Percentiles rank a stretch among this genome's conserved stretches.
These are phyloP conservation scores for Thuidium tamariscinum DNA, from an alignment of 225 moss, liverwort and hornwort genomes.

Conservation along the genomic window DNA sequence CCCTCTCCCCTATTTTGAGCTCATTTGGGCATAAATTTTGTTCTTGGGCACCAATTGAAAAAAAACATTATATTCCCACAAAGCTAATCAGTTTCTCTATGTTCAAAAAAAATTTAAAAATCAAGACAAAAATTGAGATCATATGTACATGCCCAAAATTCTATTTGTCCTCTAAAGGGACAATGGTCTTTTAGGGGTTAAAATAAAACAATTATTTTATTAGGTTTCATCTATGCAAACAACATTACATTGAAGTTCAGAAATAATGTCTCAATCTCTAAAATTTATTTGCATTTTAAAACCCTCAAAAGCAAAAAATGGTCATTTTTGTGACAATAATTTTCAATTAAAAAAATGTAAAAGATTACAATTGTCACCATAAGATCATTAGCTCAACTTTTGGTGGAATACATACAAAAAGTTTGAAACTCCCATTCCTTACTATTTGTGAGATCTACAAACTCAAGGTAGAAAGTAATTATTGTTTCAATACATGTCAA, in stretches of 20 bases:
- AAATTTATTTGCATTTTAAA: neutral
- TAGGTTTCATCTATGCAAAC: neutral
- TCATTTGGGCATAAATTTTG: no score
- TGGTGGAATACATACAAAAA: neutral
- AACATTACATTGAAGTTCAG: neutral
- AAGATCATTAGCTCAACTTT: no score
- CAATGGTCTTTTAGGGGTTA: no score
- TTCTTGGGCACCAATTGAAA: no score
- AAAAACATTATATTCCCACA: no score
- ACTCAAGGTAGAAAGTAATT: neutral
- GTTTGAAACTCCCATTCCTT: neutral
- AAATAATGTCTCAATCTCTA: neutral
- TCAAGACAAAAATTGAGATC: no score
- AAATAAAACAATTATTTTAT: neutral
- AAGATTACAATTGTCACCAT: neutral
- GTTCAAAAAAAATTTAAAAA: no score
- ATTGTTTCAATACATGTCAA: neutral
- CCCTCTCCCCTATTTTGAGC: no score
- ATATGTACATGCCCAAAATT: no score
- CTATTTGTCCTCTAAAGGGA: no score
- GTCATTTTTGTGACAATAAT: neutral
- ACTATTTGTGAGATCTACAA: neutral
- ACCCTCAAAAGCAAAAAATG: neutral
- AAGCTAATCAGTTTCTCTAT: no score
- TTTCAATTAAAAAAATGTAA: neutral